Conservation (phyloP, 2,329 filamentous ascomycete genomes). For the Colletotrichum orbiculare region DNA sequence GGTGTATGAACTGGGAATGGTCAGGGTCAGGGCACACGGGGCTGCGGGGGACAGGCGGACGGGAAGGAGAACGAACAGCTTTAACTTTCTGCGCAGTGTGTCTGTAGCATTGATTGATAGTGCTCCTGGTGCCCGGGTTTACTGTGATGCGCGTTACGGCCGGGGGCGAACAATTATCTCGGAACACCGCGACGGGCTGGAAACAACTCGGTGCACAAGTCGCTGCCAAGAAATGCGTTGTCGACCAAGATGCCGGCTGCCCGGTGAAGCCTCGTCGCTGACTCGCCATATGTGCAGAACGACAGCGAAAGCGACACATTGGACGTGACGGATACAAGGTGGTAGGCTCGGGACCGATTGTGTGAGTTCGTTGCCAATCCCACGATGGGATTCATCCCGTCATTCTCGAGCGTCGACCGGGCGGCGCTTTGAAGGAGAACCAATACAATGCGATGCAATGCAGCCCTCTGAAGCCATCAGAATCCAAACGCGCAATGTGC, state of each 20-base stretch:
- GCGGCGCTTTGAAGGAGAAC: conserved; percentile 24
- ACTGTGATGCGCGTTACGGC: no score
- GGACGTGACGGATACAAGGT: conserved; percentile 16
- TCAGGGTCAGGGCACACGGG: conserved; percentile 25
- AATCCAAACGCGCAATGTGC: background rate
- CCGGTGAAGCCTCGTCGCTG: background rate
- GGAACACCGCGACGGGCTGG: conserved; percentile 4
- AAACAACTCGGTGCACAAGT: conserved; percentile 13
- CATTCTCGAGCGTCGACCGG: conserved; percentile 26
- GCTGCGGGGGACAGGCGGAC: conserved; percentile 19
- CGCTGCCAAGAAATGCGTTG: conserved; percentile 9
- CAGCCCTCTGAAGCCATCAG: background rate
- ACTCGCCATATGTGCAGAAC: no score
- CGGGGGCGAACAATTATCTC: background rate
- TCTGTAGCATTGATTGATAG: no score
- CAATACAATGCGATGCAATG: conserved; percentile 14
- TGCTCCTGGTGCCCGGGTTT: no score
- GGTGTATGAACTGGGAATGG: conserved; percentile 11
- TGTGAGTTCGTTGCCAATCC: conserved; percentile 21
- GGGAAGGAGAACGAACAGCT: background rate
- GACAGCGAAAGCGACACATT: background rate
- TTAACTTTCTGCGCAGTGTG: no score
- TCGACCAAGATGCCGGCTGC: conserved; percentile 8
- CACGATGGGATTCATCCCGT: conserved; percentile 32
- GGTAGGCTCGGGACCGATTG: conserved; percentile 33